phyloP scores from a whole-genome alignment of 768 basidiomycete species.

The Tubosaeta sp. region DNA sequence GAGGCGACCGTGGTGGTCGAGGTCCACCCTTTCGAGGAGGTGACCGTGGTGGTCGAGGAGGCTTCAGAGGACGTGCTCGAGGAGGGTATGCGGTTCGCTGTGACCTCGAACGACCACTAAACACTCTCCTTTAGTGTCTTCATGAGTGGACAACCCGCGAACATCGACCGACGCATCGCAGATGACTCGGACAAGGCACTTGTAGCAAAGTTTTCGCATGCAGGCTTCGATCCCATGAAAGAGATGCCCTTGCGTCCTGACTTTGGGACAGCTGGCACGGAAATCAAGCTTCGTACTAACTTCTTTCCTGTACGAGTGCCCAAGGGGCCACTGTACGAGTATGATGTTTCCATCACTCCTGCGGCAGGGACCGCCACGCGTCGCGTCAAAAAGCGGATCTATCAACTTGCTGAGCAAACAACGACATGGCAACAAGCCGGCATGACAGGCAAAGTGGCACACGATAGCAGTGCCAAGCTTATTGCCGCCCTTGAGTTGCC shows the following conservation, averaged over 20 bases:
- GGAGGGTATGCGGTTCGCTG: conserved; percentile 35
- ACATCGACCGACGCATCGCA: conserved; percentile 50
- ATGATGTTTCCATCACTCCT: conserved; percentile 43
- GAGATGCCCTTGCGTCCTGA: conserved; percentile 46
- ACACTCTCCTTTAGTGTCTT: conserved; percentile 34
- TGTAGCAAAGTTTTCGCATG: conserved; percentile 31
- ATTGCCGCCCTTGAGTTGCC: conserved; percentile 39
- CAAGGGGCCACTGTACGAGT: conserved; percentile 45
- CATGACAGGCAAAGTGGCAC: conserved; percentile 40
- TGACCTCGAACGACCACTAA: not conserved
- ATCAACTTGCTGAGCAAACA: conserved; percentile 44
- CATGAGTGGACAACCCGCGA: conserved; percentile 35
- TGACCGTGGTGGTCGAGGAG: conserved; percentile 31
- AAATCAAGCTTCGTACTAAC: conserved; percentile 48
- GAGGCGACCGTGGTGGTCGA: conserved; percentile 29
- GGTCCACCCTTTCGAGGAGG: conserved; percentile 28
- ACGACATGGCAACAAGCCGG: conserved; percentile 38
- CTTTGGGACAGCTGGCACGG: conserved; percentile 40
- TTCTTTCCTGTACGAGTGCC: conserved; percentile 50
- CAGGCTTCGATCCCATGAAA: conserved; percentile 12
- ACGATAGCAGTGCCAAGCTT: conserved; percentile 45
- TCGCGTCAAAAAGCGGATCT: conserved; percentile 44
- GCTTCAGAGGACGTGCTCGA: conserved; percentile 28
- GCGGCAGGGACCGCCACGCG: conserved; percentile 27
- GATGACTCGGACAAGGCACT: conserved; percentile 42